Base-by-base conservation (phyloP, 192 early-diverging fungal species). In the Coemansia sp. region DNA sequence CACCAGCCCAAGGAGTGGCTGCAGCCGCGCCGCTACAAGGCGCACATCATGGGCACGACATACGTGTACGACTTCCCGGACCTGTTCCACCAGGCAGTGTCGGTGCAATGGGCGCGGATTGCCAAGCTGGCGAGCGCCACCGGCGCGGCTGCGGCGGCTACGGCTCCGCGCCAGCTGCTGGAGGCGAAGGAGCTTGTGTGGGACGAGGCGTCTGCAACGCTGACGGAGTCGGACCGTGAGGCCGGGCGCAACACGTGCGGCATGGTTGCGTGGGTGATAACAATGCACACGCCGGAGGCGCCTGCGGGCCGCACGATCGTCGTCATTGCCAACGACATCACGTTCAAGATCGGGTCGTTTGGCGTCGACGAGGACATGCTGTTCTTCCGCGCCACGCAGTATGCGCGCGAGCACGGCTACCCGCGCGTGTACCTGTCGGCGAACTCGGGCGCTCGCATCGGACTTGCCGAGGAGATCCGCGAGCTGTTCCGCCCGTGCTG, bases 11-110 rank as follows among this genome's bases (percentile, higher is more conserved):
- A 97, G 87, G 94, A 95, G 78, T 89, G 91, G 86, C 89, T 99
- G 68, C 96, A 98, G 84, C 95, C 96, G 57, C 92, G 93, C 52
- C 92, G 97, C 70, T 96, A 96, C 87, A 95, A 95, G 87, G 96
- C 97, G 39, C 97, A 99, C 68, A 84, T 98, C 60, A 91, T 97
- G 89, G 95, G 95, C 62, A 99, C 97, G 5, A 98, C 96, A 14
- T 99, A 97, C 66, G 93, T 98, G 34, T 99, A 99, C 78, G 97
- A 99, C 76, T 99, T 98, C 88, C 94, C 95, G 16, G 96, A 96
- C 58, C 88, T 99, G 67, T 98, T 99, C 91, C 87, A 92, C 34
- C 89, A 95, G 70, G 90, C 93, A 2, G 77, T 93, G 41, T 90
- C 94, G 51, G 87, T 89, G 55, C 81, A 86, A 62, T 99, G 97